These are phyloP conservation scores for Rubus idaeus DNA, from an alignment of 306 rosid species.

Conservation along the genomic window DNA sequence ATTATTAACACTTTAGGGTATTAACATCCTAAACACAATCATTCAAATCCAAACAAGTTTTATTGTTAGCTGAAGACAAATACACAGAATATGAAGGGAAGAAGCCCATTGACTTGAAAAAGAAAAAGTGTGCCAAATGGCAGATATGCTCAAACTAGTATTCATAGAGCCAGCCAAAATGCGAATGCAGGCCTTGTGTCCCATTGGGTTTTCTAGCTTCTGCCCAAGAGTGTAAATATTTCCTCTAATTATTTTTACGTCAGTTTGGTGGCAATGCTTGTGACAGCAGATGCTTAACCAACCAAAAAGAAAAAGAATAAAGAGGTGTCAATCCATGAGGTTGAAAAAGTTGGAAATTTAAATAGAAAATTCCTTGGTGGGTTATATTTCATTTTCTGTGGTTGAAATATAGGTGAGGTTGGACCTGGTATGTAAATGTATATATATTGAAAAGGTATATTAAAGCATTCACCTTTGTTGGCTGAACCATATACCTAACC, in stretches of 20 bases:
- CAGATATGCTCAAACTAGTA: background rate
- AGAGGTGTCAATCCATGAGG: background rate
- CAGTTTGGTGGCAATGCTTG: background rate
- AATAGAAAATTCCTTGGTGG: background rate
- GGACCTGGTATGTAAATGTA: background rate
- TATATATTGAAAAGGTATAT: background rate
- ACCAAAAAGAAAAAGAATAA: background rate
- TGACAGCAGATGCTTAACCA: background rate
- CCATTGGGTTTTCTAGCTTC: background rate
- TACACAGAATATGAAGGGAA: background rate
- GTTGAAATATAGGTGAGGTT: background rate
- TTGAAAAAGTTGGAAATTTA: background rate
- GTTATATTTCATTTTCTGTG: background rate
- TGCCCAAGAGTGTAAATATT: background rate
- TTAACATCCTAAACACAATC: background rate
- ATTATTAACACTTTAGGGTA: too few species aligned
- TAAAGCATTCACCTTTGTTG: background rate
- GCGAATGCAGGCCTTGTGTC: conserved; percentile 4
- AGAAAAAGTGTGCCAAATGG: background rate
- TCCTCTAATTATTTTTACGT: background rate
- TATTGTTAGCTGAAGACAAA: background rate
- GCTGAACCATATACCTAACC: background rate
- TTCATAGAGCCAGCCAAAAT: background rate
- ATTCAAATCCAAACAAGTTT: background rate
- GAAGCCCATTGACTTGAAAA: background rate